A percentile compares a stretch with the other conserved stretches of the same genome.
These are phyloP conservation scores for Botrytis fragariae DNA, from an alignment of 2,329 filamentous ascomycete genomes.

Conservation along the genomic window DNA sequence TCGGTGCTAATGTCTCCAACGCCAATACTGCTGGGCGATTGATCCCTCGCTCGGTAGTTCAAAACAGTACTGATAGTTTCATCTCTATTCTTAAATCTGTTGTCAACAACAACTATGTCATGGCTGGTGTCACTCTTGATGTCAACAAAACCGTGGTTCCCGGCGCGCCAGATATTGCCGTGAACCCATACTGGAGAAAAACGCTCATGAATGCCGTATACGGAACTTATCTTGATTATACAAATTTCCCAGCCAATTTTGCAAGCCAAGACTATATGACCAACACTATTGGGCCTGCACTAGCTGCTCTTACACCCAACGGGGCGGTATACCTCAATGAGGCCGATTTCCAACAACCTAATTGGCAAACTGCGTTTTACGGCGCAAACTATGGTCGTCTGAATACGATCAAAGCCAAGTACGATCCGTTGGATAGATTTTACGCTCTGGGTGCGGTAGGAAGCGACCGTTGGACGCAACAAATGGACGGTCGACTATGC, in stretches of 20 bases:
- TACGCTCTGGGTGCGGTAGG: constrained; percentile 11
- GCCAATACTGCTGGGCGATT: background rate
- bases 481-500: background rate
- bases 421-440: constrained; percentile 6
- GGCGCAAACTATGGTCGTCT: background rate
- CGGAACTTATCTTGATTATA: constrained; percentile 6
- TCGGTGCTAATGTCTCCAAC: background rate
- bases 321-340: constrained; percentile 11
- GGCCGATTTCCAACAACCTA: constrained; percentile 5
- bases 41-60: constrained; percentile 4
- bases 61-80: background rate
- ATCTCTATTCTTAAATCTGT: constrained; percentile 4
- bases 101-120: background rate
- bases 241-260: background rate
- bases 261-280: background rate
- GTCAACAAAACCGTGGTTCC: constrained; percentile 2
- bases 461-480: background rate
- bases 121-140: constrained; percentile 20
- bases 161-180: background rate
- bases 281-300: background rate
- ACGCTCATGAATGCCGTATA: constrained; percentile 13
- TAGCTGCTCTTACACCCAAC: background rate
- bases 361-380: constrained; percentile 11
- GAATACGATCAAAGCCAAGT: background rate
- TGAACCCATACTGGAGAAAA: constrained; percentile 20